phyloP scores from a whole-genome alignment of 352 stramenopile genomes.

The Phytopythium cucurbitacearum region DNA sequence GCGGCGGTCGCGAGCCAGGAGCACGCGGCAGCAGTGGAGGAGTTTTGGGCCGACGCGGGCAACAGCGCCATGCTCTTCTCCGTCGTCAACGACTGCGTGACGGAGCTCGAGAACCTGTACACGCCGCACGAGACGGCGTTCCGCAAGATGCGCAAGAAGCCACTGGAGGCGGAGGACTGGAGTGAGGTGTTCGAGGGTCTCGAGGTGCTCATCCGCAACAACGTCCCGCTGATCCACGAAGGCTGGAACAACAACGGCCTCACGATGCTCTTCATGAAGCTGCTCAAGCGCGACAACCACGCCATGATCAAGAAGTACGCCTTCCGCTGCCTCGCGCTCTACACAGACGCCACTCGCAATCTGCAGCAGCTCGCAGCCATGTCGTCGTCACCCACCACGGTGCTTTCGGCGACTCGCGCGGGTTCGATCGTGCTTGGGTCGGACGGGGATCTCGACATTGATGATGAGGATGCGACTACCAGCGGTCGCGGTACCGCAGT shows the following conservation, averaged over 20 bases:
- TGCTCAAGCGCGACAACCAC: conserved; percentile 84
- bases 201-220: conserved; percentile 78
- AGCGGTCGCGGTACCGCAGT: conserved; percentile 28
- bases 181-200: conserved; percentile 86
- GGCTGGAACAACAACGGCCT: conserved; percentile 83
- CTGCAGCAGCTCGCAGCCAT: conserved; percentile 57
- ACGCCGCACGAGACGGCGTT: conserved; percentile 79
- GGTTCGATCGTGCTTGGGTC: conserved; percentile 39
- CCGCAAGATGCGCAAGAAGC: conserved; percentile 75
- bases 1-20: conserved; percentile 23
- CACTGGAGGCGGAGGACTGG: conserved; percentile 84
- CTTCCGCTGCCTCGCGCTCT: conserved; percentile 80
- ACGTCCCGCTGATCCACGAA: conserved; percentile 56
- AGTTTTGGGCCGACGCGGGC: conserved; percentile 74
- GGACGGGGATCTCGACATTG: conserved; percentile 41
- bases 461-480: conserved; percentile 32
- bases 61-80: conserved; percentile 73
- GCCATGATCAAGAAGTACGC: conserved; percentile 89
- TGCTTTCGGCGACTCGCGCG: conserved; percentile 20
- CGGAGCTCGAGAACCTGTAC: conserved; percentile 82
- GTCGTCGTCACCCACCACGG: conserved; percentile 22
- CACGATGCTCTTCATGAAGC: conserved; percentile 78
- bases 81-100: conserved; percentile 78
- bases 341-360: conserved; percentile 72
- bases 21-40: conserved; percentile 40